Conservation (phyloP, 345 rosid genomes). For the Carallia brachiata region DNA sequence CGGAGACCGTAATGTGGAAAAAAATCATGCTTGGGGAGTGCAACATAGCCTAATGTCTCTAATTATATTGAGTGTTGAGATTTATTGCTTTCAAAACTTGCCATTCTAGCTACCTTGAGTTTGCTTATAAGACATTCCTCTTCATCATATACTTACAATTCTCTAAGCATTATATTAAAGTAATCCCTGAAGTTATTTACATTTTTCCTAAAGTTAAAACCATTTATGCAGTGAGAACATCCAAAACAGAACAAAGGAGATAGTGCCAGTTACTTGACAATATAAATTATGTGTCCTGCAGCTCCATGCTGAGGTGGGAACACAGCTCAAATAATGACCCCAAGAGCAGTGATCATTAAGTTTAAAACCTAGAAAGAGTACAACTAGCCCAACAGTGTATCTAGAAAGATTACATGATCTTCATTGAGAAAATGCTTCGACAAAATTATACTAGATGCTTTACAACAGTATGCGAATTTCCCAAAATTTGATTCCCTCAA, state of each 20-base stretch:
- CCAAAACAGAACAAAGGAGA: not conserved
- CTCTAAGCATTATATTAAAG: too few relatives aligned
- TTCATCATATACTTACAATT: too few relatives aligned
- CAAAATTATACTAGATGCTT: not conserved
- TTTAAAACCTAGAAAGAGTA: conserved; percentile 16
- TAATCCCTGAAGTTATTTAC: too few relatives aligned
- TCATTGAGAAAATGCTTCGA: not conserved
- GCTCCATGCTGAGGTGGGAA: conserved; percentile 21
- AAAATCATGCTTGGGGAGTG: too few relatives aligned
- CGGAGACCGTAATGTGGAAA: too few relatives aligned
- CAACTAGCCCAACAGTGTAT: conserved; percentile 19
- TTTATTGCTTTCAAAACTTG: too few relatives aligned
- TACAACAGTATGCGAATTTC: not conserved
- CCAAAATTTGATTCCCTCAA: not conserved
- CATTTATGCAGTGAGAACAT: too few relatives aligned
- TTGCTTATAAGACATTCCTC: too few relatives aligned
- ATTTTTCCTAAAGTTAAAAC: too few relatives aligned
- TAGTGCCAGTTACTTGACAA: conserved; percentile 54
- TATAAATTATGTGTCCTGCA: conserved; percentile 37
- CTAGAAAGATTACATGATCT: conserved; percentile 9
- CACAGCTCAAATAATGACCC: conserved; percentile 24
- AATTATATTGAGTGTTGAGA: too few relatives aligned
- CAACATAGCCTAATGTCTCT: too few relatives aligned
- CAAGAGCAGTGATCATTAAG: conserved; percentile 17
- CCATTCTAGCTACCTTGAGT: too few relatives aligned